A percentile compares a stretch with the other conserved stretches of the same genome.
phyloP scores from a whole-genome alignment of 306 rosid genomes.

The Arachis hypogaea region DNA sequence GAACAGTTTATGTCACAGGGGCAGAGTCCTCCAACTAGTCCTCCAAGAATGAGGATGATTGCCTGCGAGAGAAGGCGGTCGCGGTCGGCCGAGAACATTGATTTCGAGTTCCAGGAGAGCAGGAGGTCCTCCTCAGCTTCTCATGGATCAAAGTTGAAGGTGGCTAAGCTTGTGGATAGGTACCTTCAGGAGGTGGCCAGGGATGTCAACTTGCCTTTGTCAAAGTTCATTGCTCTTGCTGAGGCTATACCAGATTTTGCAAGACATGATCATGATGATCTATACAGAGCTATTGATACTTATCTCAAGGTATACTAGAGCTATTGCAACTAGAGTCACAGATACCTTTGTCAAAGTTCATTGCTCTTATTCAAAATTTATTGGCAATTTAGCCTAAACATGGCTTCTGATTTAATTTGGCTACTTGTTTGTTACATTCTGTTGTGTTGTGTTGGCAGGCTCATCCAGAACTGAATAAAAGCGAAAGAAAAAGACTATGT shows the following conservation, averaged over 20 bases:
- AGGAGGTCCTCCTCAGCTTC: constrained; percentile 38
- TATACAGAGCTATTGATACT: constrained; percentile 79
- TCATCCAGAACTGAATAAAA: constrained; percentile 77
- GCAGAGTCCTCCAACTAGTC: constrained; percentile 41
- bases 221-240: constrained; percentile 70
- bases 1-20: constrained; percentile 35
- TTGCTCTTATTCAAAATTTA: too few species aligned
- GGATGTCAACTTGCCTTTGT: constrained; percentile 70
- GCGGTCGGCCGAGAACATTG: constrained; percentile 31
- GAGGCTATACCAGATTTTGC: constrained; percentile 79
- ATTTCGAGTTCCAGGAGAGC: constrained; percentile 35
- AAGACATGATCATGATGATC: constrained; percentile 83
- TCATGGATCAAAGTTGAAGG: constrained; percentile 55
- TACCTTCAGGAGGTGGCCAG: constrained; percentile 75
- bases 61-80: constrained; percentile 30
- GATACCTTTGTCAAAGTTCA: too few species aligned
- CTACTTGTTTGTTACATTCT: constrained; percentile 10
- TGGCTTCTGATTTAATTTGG: too few species aligned
- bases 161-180: constrained; percentile 76
- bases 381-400: too few species aligned
- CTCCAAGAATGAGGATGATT: constrained; percentile 33
- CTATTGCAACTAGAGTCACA: too few species aligned
- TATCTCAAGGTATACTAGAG: constrained; percentile 68
- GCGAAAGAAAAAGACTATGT: constrained; percentile 85
- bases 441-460: constrained; percentile 50